These are phyloP conservation scores for Polyporus arcularius DNA, from an alignment of 768 basidiomycete genomes.

Conservation along the genomic window DNA sequence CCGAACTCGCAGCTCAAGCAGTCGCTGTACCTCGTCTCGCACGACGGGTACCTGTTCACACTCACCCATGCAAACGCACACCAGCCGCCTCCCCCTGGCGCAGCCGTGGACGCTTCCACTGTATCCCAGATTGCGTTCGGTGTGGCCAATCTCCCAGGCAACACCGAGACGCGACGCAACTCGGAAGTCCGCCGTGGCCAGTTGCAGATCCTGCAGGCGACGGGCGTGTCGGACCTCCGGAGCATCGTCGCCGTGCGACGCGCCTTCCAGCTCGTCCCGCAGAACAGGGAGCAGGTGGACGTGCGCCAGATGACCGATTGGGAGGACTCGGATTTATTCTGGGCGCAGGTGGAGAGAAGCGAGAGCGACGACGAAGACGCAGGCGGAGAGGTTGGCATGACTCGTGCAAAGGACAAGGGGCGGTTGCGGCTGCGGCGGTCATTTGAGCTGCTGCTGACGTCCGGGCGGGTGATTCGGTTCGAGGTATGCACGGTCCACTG, in stretches of 20 bases:
- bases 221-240: slow-evolving; percentile 74
- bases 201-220: slow-evolving; percentile 61
- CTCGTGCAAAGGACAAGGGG: slow-evolving; percentile 39
- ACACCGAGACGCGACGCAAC: slow-evolving; percentile 42
- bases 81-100: slow-evolving; percentile 72
- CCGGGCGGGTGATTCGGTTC: slow-evolving; percentile 70
- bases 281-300: slow-evolving; percentile 21
- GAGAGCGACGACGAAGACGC: slow-evolving; percentile 61
- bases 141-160: slow-evolving; percentile 12
- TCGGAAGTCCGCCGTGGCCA: slow-evolving; percentile 63
- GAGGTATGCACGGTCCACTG: slow-evolving; percentile 55
- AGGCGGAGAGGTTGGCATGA: slow-evolving; percentile 61
- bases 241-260: slow-evolving; percentile 65
- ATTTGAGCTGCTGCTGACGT: slow-evolving; percentile 75
- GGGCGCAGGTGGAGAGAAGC: slow-evolving; percentile 39
- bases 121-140: slow-evolving; percentile 32
- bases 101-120: slow-evolving; percentile 28
- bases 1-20: slow-evolving; percentile 59
- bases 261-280: slow-evolving; percentile 51
- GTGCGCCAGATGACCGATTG: slow-evolving; percentile 11
- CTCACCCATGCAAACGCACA: slow-evolving; percentile 52
- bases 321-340: slow-evolving; percentile 36
- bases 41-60: slow-evolving; percentile 74
- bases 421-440: slow-evolving; percentile 59
- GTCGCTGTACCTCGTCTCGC: slow-evolving; percentile 67